Evolutionary conservation across 2,329 filamentous ascomycete genomes (phyloP).

Genomic region (Falciphora oryzae): DNA sequence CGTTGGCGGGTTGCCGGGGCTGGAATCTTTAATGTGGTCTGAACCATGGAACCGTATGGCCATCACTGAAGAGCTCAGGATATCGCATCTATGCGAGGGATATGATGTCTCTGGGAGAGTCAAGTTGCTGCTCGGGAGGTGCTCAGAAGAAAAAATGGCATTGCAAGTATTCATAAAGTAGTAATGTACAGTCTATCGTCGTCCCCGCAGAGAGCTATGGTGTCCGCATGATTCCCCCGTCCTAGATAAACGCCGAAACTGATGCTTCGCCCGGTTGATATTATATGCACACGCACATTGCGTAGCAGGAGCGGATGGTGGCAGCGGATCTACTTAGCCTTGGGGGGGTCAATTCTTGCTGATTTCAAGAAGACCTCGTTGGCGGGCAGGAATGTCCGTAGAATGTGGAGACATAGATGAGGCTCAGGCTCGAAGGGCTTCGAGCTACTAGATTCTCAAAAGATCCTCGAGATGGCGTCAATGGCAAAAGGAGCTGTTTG

Average conservation of each 20-base stretch:
- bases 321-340: not conserved
- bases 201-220: not conserved
- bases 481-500: slow-evolving; percentile 51
- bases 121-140: not conserved
- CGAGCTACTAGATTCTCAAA: slow-evolving; percentile 18
- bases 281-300: not conserved
- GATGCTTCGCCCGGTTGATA: not conserved
- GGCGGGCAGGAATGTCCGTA: not conserved
- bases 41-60: not conserved
- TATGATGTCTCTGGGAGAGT: not conserved
- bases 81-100: too few species aligned
- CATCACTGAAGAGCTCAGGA: not conserved
- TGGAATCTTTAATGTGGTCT: not conserved
- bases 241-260: not conserved
- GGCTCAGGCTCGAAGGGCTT: not conserved
- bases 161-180: not conserved
- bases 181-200: not conserved
- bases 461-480: slow-evolving; percentile 35
- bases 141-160: not conserved
- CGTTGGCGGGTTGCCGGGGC: not conserved
- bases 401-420: not conserved
- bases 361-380: not conserved
- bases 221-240: not conserved
- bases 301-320: not conserved
- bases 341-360: not conserved